Base-by-base conservation (phyloP, 495 filamentous ascomycete genomes). In the Aspergillus heteromorphus region DNA sequence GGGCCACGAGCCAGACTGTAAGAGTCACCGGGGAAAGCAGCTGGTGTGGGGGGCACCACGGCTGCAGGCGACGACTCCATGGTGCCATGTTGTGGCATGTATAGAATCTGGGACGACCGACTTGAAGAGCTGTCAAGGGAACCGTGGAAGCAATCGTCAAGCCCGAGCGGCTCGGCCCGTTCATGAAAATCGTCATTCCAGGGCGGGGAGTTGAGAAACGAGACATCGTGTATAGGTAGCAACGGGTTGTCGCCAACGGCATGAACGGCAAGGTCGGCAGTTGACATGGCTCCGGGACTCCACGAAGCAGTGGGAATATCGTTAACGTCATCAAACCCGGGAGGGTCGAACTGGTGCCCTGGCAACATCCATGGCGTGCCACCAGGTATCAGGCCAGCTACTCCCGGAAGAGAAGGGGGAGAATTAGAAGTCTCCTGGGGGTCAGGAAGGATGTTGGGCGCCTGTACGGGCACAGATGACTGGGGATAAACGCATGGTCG, bases 401-500 rank as follows among this genome's bases (percentile, higher is more conserved):
- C 13, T 13, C 4, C 34, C 34, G 34, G 43, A 21, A 27, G 16
- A 42, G 49, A 40, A 0, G 30, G 14, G 17, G 48, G 14, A 10
- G 19, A 30, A 21, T 40, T 13, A 41, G 36, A 19, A 20, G 14
- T 31, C 6, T 42, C 49, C 10, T 42, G 49, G 6, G 38, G n/a
- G 2, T 48, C 45, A 14, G 16, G 2, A 2, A 47, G 21, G 29
- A 29, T 3, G 6, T 19, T 21, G 9, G 31, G 19, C 21, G 13
- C 29, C n/a, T 18, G 36, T 2, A 38, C 50, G 20, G 55, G 48
- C 17, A 62, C n/a, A 0, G 52, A 40, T 38, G 59, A 48, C 4
- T 40, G 30, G 6, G 55, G 59, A 40, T 58, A 62, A 6, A 48
- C 36, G 48, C 59, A 62, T 16, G 31, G 49, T 1, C 20, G 51